A percentile compares a stretch with the other conserved stretches of the same genome.
Evolutionary conservation across 2,329 filamentous ascomycete genomes (phyloP).

Genomic region (Fonsecaea erecta): DNA sequence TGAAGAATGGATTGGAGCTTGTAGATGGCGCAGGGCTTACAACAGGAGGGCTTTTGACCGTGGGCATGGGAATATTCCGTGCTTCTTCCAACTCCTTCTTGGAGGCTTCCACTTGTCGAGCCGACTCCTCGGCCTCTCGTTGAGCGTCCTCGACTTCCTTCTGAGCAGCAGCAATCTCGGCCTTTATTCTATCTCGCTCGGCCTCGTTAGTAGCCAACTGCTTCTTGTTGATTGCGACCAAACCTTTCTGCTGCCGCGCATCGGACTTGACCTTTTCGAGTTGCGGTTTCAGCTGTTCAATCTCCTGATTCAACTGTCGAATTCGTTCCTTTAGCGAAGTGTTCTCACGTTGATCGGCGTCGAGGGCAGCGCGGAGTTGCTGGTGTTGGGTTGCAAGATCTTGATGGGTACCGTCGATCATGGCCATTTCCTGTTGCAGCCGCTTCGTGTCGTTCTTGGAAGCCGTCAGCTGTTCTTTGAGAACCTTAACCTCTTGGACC

Average conservation of each 20-base stretch:
- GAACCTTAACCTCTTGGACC: conserved; percentile 77
- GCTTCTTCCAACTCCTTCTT: conserved; percentile 36
- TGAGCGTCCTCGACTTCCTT: conserved; percentile 65
- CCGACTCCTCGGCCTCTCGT: conserved; percentile 52
- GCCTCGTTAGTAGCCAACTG: conserved; percentile 86
- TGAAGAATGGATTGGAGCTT: conserved; percentile 93
- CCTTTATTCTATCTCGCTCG: conserved; percentile 84
- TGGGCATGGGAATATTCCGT: conserved; percentile 29
- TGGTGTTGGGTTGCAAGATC: conserved; percentile 84
- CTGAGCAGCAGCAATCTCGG: conserved; percentile 71
- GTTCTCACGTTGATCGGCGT: conserved; percentile 90
- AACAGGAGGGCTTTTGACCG: conserved; percentile 33
- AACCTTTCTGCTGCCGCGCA: conserved; percentile 90
- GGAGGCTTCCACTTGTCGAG: conserved; percentile 51
- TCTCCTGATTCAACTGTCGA: conserved; percentile 77
- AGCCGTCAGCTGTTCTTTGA: conserved; percentile 79
- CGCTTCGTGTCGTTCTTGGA: conserved; percentile 82
- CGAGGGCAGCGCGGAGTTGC: conserved; percentile 72
- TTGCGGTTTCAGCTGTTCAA: conserved; percentile 81
- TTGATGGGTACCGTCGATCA: conserved; percentile 78
- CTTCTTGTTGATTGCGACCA: conserved; percentile 98
- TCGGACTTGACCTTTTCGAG: conserved; percentile 93
- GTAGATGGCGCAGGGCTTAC: conserved; percentile 61
- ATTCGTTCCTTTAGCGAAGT: conserved; percentile 84
- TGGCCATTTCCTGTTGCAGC: conserved; percentile 79